Base-by-base conservation (phyloP, 768 basidiomycete genomes). In the Pholiota conissans region DNA sequence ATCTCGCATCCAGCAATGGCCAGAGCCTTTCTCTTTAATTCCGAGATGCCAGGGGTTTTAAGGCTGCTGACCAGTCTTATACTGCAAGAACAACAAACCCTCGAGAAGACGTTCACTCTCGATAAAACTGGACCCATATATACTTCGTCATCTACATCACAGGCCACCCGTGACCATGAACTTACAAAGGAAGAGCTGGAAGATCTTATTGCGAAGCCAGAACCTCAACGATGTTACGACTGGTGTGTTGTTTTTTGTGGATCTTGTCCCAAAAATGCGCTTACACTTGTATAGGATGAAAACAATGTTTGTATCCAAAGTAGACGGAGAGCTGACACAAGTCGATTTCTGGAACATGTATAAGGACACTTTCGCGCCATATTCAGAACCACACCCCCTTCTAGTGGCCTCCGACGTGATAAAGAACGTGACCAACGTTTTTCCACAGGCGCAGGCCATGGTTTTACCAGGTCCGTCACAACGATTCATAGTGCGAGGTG, bases 341-440 rank as follows among this genome's bases (percentile, higher is more conserved):
- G 93, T 96, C 30, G 88, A 92, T 55, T 93, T 99, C 66, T 99
- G 96, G 95, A 93, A 85, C 56, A 80, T 95, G 11, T 99, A 99
- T 74, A 88, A 90, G 60, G 89, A 91, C 57, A 84, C 84, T 1
- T 97, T 98, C 65, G 73, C 81, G 1, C 84, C 85, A 0, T 79
- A 77, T 65, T 69, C 79, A 57, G 82, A 84, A 1, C 78, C 77
- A 55, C 76, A 83, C 56, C 82, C 83, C 10, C 74, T 93, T 42
- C 82, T 95, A 2, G 83, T 86, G 2, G 95, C 97, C 0, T 89
- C 92, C 0, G 96, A 99, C 42, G 91, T 97, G 49, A 98, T 99
- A 71, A 95, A 96, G 72, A 91, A 91, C 60, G 91, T 95, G 59
- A 92, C 84, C 49, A 74, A 84, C 9, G 89, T 95, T 26, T 96